Conservation (phyloP, 2,329 filamentous ascomycete species). For the Tetracladium maxilliforme region DNA sequence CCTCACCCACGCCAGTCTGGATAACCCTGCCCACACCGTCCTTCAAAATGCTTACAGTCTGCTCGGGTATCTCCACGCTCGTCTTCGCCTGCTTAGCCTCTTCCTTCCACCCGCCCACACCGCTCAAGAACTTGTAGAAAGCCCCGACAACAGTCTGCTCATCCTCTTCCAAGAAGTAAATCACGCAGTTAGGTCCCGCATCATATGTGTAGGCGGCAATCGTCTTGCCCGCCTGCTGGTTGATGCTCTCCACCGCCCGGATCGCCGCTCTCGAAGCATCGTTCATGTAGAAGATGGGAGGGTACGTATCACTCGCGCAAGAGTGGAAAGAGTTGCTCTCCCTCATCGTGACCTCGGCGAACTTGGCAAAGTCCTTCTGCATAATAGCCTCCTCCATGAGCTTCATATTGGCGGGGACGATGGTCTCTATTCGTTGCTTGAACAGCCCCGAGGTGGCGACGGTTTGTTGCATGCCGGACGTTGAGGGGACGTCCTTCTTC, state of each 20-base stretch:
- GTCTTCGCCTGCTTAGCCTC: slow-evolving; percentile 33
- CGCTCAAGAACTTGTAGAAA: slow-evolving; percentile 52
- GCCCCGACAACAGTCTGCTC: slow-evolving; percentile 58
- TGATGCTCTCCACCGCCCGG: slow-evolving; percentile 78
- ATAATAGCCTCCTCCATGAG: slow-evolving; percentile 73
- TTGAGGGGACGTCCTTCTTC: slow-evolving; percentile 91
- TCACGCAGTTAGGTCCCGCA: slow-evolving; percentile 88
- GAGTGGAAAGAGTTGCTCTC: slow-evolving; percentile 97
- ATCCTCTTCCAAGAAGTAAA: slow-evolving; percentile 84
- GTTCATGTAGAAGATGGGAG: slow-evolving; percentile 98
- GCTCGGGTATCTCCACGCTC: slow-evolving; percentile 45
- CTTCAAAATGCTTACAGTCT: slow-evolving; percentile 51
- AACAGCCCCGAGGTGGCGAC: slow-evolving; percentile 87
- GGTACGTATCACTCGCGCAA: slow-evolving; percentile 85
- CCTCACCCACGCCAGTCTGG: slow-evolving; percentile 80
- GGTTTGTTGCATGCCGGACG: slow-evolving; percentile 93
- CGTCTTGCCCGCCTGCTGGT: slow-evolving; percentile 59
- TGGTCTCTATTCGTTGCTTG: slow-evolving; percentile 52
- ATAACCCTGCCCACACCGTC: slow-evolving; percentile 81
- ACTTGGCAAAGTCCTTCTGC: slow-evolving; percentile 67
- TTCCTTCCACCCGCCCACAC: slow-evolving; percentile 56
- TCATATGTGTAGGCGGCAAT: slow-evolving; percentile 96
- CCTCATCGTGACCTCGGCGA: slow-evolving; percentile 86
- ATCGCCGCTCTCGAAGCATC: slow-evolving; percentile 82
- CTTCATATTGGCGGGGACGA: slow-evolving; percentile 74